Base-by-base conservation (phyloP, 2,329 filamentous ascomycete species). In the Hirsutella minnesotensis region DNA sequence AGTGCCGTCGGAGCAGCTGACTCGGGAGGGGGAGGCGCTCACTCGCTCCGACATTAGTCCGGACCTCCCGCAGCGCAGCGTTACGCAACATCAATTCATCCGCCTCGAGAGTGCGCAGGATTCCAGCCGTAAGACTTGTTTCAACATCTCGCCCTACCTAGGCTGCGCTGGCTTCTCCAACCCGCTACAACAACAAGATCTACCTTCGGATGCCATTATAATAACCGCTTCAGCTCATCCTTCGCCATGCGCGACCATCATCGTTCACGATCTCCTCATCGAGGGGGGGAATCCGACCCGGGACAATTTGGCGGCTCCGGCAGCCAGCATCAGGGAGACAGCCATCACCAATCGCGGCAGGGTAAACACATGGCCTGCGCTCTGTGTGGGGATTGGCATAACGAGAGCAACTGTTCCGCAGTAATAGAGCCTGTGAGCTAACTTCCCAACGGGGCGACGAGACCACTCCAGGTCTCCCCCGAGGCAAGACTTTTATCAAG, bases 261-360 rank as follows among this genome's bases (percentile, higher is more conserved):
- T 43, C 49, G 51, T 42, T 47, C 56, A 44, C 56, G 53, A 51
- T 55, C 58, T 43, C 51, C 57, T 46, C 56, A 56, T 44, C 49
- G 53, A 45, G 55, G 52, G 34, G 53, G 51, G 43, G 44, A 47
- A 30, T 27, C 38, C 43, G 45, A 50, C 33, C 37, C 43, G 16
- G 44, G 22, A 36, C 37, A 41, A 12, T 30, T 42, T 34, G 50
- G 49, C 47, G 39, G 43, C 43, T 44, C 45, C 46, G 52, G 56
- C 44, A 39, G 52, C 40, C 53, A 58, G 43, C 50, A 35, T 35
- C 12, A 48, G 55, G 57, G 62, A 54, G 61, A 66, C 52, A 60
- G 62, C 58, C 59, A 64, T 54, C 62, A 64, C 55, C 67, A 61
- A 61, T 62, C 65, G 63, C 64, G 67, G 65, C 68, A 72, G 66